A percentile compares a stretch with the other conserved stretches of the same genome.
Evolutionary conservation across 2,329 filamentous ascomycete genomes (phyloP).

Genomic region (Triangularia verruculosa): DNA sequence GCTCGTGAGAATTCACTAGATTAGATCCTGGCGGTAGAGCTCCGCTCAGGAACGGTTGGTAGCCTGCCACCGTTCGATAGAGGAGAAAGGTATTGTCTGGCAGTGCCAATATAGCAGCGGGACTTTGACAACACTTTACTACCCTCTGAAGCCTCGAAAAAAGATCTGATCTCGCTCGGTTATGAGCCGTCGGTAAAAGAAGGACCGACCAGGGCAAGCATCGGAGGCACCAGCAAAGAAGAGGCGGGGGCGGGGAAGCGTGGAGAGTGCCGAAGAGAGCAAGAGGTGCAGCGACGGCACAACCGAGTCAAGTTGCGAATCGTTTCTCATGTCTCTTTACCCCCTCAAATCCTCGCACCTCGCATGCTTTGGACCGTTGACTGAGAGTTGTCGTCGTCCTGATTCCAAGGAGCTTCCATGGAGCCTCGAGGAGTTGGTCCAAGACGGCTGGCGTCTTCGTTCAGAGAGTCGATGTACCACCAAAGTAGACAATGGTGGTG

Average conservation of each 20-base stretch:
- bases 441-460: background rate
- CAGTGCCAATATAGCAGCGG: background rate
- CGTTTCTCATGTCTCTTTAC: background rate
- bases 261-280: background rate
- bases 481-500: background rate
- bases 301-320: background rate
- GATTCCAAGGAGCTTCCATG: background rate
- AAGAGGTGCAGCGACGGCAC: background rate
- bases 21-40: background rate
- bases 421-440: background rate
- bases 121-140: background rate
- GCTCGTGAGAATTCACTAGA: background rate
- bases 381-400: background rate
- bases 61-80: background rate
- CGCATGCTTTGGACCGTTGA: background rate
- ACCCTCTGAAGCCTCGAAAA: background rate
- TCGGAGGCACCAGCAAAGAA: background rate
- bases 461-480: background rate
- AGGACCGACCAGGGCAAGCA: conserved; percentile 1
- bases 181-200: conserved; percentile 3
- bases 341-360: background rate
- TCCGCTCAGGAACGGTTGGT: background rate
- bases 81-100: background rate
- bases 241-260: conserved; percentile 7
- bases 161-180: background rate